These are phyloP conservation scores for Gaertneriomyces semiglobifer DNA, from an alignment of 192 early-diverging fungal species.

Conservation along the genomic window DNA sequence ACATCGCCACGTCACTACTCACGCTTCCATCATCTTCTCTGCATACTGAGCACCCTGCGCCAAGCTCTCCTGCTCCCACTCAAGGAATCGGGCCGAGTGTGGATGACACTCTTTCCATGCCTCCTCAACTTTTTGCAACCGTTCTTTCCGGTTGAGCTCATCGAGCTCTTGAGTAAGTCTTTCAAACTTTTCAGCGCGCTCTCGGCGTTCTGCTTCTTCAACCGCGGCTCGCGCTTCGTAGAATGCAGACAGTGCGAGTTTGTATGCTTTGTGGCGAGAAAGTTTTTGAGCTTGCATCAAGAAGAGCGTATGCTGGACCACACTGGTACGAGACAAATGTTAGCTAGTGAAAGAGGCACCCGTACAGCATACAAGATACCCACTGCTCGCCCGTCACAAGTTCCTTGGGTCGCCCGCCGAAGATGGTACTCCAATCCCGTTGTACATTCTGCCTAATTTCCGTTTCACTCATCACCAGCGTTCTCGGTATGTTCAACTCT, in stretches of 20 bases:
- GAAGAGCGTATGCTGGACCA: conserved; percentile 80
- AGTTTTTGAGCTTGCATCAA: conserved; percentile 59
- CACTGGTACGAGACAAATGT: conserved; percentile 46
- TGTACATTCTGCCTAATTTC: conserved; percentile 19
- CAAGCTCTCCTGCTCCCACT: too few species aligned
- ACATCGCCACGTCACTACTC: too few species aligned
- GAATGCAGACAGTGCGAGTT: conserved; percentile 72
- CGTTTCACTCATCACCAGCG: conserved; percentile 64
- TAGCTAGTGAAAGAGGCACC: not conserved
- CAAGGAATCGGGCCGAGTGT: too few species aligned
- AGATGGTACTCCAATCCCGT: conserved; percentile 18
- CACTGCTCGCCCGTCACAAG: conserved; percentile 85
- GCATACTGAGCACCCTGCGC: too few species aligned
- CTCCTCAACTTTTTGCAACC: too few species aligned
- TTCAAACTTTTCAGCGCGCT: too few species aligned
- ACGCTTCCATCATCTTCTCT: too few species aligned
- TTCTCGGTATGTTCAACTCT: conserved; percentile 71
- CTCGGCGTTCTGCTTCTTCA: conserved; percentile 41
- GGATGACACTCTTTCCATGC: too few species aligned
- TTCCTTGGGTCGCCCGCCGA: conserved; percentile 18
- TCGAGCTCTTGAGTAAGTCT: too few species aligned
- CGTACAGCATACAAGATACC: conserved; percentile 20
- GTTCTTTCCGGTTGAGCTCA: too few species aligned
- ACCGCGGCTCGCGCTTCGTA: conserved; percentile 74
- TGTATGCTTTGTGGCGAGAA: conserved; percentile 75